Evolutionary conservation across 306 rosid species (phyloP), one percentile per base, ranked within the genome.

Genomic region (Lablab purpureus): DNA sequence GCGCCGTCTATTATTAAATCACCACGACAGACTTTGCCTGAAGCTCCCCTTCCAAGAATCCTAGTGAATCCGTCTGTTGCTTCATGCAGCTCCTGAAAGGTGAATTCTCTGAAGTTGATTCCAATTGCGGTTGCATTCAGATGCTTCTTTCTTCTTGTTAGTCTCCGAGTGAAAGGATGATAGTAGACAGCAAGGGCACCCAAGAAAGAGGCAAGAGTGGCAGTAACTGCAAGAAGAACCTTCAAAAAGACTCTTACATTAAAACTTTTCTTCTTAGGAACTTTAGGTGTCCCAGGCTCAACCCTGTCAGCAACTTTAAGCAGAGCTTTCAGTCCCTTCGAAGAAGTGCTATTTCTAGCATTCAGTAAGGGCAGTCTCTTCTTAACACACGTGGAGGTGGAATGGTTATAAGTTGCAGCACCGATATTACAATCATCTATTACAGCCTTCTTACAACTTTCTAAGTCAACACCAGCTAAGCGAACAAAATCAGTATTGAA

Each of bases 41-140:
- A 84, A 56, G 77, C 67, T 37, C 87, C 87, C 37, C 5, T 50
- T 6, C 83, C 87, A 14, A 83, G 75, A 25, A 25, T 41, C 55
- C 64, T 74, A 60, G 27, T 36, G 64, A 83, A 83, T 41, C 83
- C 87, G 49, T 46, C 19, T 19, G 87, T 79, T 55, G 77, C 87
- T 67, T 73, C 81, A 83, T 51, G 83, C 62, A 83, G 78, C 74
- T 79, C 81, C 68, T 83, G 81, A 27, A 73, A 79, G 23, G 81
- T 78, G 80, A 83, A 83, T 71, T 83, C 77, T 28, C 87, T 74
- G 67, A 83, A 83, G 77, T 79, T 83, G 71, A 83, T 78, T 52
- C 87, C 83, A 14, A 83, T 78, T 14, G 73, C 49, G 0, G 27
- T 79, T 73, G 81, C 67, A 47, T 37, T 47, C 32, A 65, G 27